Percentiles rank a stretch among this genome's conserved stretches.
These are phyloP conservation scores for Botrytis paeoniae DNA, from an alignment of 2,329 filamentous ascomycete species.

Conservation along the genomic window DNA sequence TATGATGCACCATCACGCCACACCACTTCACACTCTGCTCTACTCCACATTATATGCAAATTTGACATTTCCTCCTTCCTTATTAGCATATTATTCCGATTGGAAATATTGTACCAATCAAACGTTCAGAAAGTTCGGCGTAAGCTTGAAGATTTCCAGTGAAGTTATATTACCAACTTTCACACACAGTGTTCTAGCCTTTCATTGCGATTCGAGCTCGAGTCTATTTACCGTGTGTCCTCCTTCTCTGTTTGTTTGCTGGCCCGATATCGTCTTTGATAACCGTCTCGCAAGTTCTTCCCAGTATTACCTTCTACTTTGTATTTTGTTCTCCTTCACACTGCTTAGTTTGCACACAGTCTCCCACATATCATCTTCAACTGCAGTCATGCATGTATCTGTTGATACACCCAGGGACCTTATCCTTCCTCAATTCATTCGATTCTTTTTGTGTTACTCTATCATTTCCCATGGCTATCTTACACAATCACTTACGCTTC, in stretches of 20 bases:
- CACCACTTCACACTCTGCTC: background rate
- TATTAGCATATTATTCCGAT: background rate
- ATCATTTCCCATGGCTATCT: background rate
- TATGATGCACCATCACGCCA: background rate
- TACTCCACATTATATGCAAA: background rate
- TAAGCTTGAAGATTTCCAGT: background rate
- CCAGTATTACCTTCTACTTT: background rate
- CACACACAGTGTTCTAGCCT: background rate
- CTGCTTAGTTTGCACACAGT: background rate
- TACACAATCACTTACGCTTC: background rate
- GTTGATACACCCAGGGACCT: background rate
- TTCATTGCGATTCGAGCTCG: background rate
- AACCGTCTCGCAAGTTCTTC: no score
- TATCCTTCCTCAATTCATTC: background rate
- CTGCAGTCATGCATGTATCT: background rate
- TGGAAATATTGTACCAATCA: background rate
- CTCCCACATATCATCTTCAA: background rate
- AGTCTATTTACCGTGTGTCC: background rate
- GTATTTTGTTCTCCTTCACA: background rate
- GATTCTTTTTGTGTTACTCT: background rate
- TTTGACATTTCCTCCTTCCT: background rate
- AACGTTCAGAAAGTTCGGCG: background rate
- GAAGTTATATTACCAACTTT: background rate
- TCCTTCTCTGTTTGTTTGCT: background rate
- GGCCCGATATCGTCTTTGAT: no score